Percentiles rank a stretch among this genome's conserved stretches.
Conservation (phyloP, 495 filamentous ascomycete genomes). For the Pseudomonodictys pantanalensis region DNA sequence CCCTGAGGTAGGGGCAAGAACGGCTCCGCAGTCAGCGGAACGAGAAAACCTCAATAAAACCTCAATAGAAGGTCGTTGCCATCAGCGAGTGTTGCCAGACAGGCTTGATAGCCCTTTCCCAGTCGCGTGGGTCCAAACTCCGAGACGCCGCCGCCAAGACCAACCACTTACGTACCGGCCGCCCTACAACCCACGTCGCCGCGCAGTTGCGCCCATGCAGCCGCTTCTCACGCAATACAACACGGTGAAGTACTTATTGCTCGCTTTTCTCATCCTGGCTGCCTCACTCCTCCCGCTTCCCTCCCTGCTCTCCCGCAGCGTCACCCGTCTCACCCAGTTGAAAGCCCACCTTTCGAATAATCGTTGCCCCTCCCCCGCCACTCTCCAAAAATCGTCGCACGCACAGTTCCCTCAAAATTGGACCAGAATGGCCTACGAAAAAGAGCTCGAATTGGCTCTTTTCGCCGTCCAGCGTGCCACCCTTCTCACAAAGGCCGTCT, state of each 20-base stretch:
- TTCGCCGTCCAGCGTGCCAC: conserved; percentile 88
- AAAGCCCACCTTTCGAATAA: conserved; percentile 34
- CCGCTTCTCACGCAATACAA: neutral
- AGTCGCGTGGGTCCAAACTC: neutral
- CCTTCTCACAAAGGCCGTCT: conserved; percentile 87
- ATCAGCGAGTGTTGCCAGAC: too few species aligned
- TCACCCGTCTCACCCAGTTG: conserved; percentile 37
- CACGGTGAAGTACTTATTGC: conserved; percentile 11
- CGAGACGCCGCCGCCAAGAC: neutral
- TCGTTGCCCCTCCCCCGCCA: conserved; percentile 30
- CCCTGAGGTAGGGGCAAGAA: too few species aligned
- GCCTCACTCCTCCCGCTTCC: conserved; percentile 48
- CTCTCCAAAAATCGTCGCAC: neutral
- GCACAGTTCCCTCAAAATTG: neutral
- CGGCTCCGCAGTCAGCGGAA: too few species aligned
- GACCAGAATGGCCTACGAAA: conserved; percentile 53
- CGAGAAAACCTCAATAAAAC: too few species aligned
- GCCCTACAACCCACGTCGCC: neutral
- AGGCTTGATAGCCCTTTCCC: neutral
- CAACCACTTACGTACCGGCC: neutral
- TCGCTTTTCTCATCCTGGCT: conserved; percentile 53
- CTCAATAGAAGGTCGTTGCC: too few species aligned
- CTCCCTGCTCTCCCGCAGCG: conserved; percentile 44
- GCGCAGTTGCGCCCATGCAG: neutral
- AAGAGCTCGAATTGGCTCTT: conserved; percentile 81